Percentiles rank a stretch among this genome's conserved stretches.
phyloP scores from a whole-genome alignment of 2,329 filamentous ascomycete genomes.

The Capronia epimyces region DNA sequence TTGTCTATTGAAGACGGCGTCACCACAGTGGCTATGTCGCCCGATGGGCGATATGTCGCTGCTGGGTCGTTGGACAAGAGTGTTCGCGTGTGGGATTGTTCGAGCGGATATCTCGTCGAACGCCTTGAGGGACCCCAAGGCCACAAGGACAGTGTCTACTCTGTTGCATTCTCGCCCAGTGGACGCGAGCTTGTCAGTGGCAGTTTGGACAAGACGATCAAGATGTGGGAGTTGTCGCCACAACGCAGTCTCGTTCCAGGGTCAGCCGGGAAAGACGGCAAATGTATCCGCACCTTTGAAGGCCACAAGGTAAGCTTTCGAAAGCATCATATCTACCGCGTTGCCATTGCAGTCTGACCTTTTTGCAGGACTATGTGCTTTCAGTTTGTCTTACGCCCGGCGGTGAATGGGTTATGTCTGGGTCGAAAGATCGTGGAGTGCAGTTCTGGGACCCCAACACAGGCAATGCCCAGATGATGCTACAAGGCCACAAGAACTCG shows the following conservation, averaged over 20 bases:
- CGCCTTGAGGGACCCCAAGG: slow-evolving; percentile 87
- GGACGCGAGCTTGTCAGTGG: slow-evolving; percentile 90
- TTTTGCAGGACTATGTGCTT: slow-evolving; percentile 78
- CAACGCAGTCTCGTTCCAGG: slow-evolving; percentile 62
- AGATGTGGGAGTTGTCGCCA: slow-evolving; percentile 92
- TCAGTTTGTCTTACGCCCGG: slow-evolving; percentile 93
- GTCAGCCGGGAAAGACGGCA: slow-evolving; percentile 71
- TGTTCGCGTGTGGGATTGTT: slow-evolving; percentile 92
- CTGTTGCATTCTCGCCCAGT: slow-evolving; percentile 89
- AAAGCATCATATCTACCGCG: neutral
- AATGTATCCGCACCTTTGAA: slow-evolving; percentile 94
- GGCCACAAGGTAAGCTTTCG: slow-evolving; percentile 69
- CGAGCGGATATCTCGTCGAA: slow-evolving; percentile 78
- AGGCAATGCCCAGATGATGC: slow-evolving; percentile 91
- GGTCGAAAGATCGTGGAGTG: slow-evolving; percentile 93
- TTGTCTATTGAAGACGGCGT: slow-evolving; percentile 94
- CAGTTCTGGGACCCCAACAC: slow-evolving; percentile 98
- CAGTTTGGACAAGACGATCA: slow-evolving; percentile 95
- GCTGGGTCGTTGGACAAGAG: slow-evolving; percentile 96
- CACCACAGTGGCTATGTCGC: slow-evolving; percentile 94
- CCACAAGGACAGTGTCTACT: slow-evolving; percentile 96
- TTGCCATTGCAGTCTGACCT: slow-evolving; percentile 2
- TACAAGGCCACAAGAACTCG: slow-evolving; percentile 97
- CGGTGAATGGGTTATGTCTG: slow-evolving; percentile 90
- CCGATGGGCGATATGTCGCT: slow-evolving; percentile 87